phyloP scores from a whole-genome alignment of 164 flowering plant genomes.

The Vitis cinerea region DNA sequence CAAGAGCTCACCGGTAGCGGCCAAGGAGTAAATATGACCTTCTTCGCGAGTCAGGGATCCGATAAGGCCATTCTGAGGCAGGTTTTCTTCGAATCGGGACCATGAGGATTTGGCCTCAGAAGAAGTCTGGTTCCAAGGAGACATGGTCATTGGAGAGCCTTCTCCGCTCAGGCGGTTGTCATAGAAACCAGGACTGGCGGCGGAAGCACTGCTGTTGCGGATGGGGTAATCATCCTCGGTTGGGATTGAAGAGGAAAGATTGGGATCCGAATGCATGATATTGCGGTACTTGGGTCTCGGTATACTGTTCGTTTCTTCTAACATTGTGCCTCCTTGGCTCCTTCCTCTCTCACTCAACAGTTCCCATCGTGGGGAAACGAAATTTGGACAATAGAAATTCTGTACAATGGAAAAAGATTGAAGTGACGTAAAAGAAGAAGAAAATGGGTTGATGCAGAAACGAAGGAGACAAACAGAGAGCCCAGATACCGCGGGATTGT shows the following conservation, averaged over 20 bases:
- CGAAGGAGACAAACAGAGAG: too few relatives aligned
- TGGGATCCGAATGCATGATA: slow-evolving; percentile 31
- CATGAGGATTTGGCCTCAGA: slow-evolving; percentile 35
- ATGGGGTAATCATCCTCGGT: slow-evolving; percentile 19
- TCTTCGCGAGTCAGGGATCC: slow-evolving; percentile 85
- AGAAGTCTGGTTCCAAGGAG: slow-evolving; percentile 56
- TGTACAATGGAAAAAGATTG: too few relatives aligned
- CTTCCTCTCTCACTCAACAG: slow-evolving; percentile 11
- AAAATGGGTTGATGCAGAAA: not conserved
- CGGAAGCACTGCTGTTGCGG: slow-evolving; percentile 33
- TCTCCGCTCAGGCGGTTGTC: slow-evolving; percentile 42
- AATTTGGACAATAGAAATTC: too few relatives aligned
- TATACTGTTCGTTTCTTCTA: slow-evolving; percentile 12
- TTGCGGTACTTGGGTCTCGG: slow-evolving; percentile 18
- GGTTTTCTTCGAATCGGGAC: slow-evolving; percentile 27
- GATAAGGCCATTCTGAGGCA: slow-evolving; percentile 42
- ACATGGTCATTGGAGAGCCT: slow-evolving; percentile 58
- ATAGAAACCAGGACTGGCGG: slow-evolving; percentile 3
- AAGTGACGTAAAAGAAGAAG: not conserved
- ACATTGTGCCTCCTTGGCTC: slow-evolving; percentile 14
- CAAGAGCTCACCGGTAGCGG: slow-evolving; percentile 57
- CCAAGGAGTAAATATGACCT: slow-evolving; percentile 80
- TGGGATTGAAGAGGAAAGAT: slow-evolving; percentile 11
- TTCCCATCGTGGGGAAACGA: too few relatives aligned
- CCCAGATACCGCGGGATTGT: too few relatives aligned